Base-by-base conservation (phyloP, 208 protist genomes). In the Wallacemonas sp. region DNA sequence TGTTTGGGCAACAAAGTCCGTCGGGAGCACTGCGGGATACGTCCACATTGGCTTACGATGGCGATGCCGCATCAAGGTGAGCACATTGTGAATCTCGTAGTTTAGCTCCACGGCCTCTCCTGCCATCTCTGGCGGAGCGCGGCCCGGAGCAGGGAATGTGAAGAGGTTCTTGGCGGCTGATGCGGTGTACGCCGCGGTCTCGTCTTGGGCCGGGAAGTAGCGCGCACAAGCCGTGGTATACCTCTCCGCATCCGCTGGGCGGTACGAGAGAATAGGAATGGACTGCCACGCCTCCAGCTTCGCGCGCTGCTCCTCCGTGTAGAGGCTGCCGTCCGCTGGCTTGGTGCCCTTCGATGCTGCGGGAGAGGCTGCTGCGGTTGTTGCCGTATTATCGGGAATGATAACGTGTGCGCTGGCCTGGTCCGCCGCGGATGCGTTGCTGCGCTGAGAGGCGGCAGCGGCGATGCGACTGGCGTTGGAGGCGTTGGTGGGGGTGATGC, bases 31-130 rank as follows among this genome's bases (percentile, higher is more conserved):
- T 2, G 56, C 53, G 9, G 84, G 84, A 55, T 91, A 88, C 21
- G 51, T 42, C 49, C 68, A 28, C 62, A 75, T 55, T n/a, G 62
- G 58, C 12, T 72, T 73, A 4, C 84, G 72, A 34, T 86, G 60
- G 21, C 68, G 70, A 56, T 86, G 72, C 1, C 76, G 54, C 4
- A 91, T 39, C 69, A 83, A 75, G 2, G 68, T 75, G 2, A 86
- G 39, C 4, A 85, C 72, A 59, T 91, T 91, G 72, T 91, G 84
- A 41, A 78, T 36, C 15, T 72, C 60, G 28, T 58, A 70, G 55
- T 85, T 71, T 58, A 87, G 42, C 65, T 82, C 75, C 41, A 76
- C 77, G 15, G 72, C 56, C 72, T 91, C 84, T 12, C 84, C 84
- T 11, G 75, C 81, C 22, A 70, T 63, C 69, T 90, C 77, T 36